Base-by-base conservation (phyloP, 2,329 filamentous ascomycete genomes). In the Cladobotryum mycophilum region DNA sequence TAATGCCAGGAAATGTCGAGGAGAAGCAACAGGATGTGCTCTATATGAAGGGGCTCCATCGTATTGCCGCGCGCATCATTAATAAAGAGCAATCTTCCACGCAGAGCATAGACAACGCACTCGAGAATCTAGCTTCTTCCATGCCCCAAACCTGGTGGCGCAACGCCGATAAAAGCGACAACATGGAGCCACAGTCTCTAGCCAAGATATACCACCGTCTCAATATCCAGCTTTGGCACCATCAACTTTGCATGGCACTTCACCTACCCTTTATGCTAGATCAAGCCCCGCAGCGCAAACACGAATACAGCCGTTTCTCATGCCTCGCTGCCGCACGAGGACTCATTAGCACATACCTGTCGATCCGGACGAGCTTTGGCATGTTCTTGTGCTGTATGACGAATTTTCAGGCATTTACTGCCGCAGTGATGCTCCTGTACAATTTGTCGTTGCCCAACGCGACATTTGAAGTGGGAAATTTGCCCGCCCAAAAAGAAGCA, bases 201-300 rank as follows among this genome's bases (percentile, higher is more conserved):
- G 49, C 41, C 22, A 52, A 38, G 9, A 37, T 52, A 18, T 52
- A 52, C 35, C 36, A 34, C 13, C 45, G 45, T 5, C 48, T 49
- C 4, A 52, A 52, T 47, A 20, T 49, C 4, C 49, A 52, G 14
- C 25, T 52, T 11, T 52, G 49, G 49, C 49, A 52, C 17, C 35
- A 49, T 34, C 49, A 52, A 13, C 49, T 52, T 18, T 34, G 41
- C 18, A 44, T 52, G 40, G 38, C 49, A 13, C 41, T 44, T 7
- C 49, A 52, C 18, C 18, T 52, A 18, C 49, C 45, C 9, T 52
- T 49, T 35, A 48, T 52, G 49, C 49, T 52, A 6, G 49, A 52
- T 13, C 33, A 36, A 41, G 12, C 41, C 11, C 22, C 41, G 2
- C 40, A 49, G 17, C 45, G 38, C 5, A 42, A 36, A 13, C n/a